Percentiles rank a stretch among this genome's conserved stretches.
Conservation (phyloP, 2,329 filamentous ascomycete species). For the Fusarium penzigii region DNA sequence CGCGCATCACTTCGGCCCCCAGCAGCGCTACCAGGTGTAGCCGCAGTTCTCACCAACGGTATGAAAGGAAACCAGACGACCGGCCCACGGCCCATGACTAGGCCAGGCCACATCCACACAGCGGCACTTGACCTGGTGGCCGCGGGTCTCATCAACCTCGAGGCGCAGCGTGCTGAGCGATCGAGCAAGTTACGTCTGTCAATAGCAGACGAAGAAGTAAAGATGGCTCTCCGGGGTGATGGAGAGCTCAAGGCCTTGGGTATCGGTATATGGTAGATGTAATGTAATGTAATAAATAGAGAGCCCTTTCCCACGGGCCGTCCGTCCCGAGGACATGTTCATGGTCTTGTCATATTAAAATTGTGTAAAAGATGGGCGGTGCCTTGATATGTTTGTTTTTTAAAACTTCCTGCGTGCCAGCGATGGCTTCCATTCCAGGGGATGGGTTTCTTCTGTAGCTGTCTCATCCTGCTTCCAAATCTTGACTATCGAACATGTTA, state of each 20-base stretch:
- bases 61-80: constrained; percentile 29
- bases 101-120: constrained; percentile 54
- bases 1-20: constrained; percentile 37
- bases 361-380: constrained; percentile 8
- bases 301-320: constrained; percentile 2
- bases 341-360: neutral
- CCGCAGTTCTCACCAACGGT: constrained; percentile 35
- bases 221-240: constrained; percentile 85
- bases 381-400: constrained; percentile 12
- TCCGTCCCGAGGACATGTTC: neutral
- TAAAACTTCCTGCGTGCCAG: constrained; percentile 76
- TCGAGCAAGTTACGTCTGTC: constrained; percentile 84
- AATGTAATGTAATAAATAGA: constrained; percentile 17
- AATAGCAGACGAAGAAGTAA: constrained; percentile 88
- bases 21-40: constrained; percentile 38
- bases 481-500: constrained; percentile 63
- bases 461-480: constrained; percentile 94
- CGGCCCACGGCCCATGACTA: constrained; percentile 32
- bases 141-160: constrained; percentile 83
- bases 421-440: constrained; percentile 87
- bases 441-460: constrained; percentile 88
- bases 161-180: constrained; percentile 77
- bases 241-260: constrained; percentile 81
- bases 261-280: constrained; percentile 45
- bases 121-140: constrained; percentile 84